Conservation (phyloP, 2,329 filamentous ascomycete species). For the Thyridium curvatum region DNA sequence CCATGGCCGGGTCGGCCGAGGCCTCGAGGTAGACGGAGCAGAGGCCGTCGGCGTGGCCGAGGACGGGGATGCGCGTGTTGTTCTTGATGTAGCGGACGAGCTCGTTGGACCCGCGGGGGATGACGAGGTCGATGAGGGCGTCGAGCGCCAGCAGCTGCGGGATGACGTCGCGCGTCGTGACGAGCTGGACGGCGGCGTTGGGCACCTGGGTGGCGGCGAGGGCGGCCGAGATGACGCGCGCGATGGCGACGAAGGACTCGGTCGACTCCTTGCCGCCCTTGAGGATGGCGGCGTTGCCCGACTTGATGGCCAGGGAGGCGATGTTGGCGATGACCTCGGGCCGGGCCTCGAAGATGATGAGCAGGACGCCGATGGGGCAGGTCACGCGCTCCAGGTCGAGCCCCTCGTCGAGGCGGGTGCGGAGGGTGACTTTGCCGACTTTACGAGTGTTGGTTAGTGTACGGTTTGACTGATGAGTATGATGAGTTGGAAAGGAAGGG, state of each 20-base stretch:
- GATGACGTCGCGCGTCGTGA: conserved; percentile 87
- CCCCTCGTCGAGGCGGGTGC: conserved; percentile 80
- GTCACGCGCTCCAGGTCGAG: conserved; percentile 81
- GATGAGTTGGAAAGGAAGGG: too few species aligned
- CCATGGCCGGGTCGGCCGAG: conserved; percentile 67
- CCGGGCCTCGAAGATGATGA: conserved; percentile 97
- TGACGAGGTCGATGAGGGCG: conserved; percentile 86
- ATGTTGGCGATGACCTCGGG: conserved; percentile 99
- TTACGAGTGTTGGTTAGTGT: conserved; percentile 1
- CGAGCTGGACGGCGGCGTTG: conserved; percentile 82
- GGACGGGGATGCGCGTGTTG: conserved; percentile 87
- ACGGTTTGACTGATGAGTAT: too few species aligned
- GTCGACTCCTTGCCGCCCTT: conserved; percentile 97
- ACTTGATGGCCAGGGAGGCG: conserved; percentile 91
- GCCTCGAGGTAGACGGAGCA: conserved; percentile 81
- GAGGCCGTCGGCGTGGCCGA: conserved; percentile 92
- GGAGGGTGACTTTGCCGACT: conserved; percentile 81
- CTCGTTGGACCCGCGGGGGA: conserved; percentile 86
- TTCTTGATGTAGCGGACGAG: conserved; percentile 86
- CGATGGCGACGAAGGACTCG: conserved; percentile 90
- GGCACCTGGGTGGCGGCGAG: conserved; percentile 70
- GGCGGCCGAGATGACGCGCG: conserved; percentile 73
- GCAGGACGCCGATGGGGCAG: conserved; percentile 92
- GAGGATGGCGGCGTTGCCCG: conserved; percentile 91
- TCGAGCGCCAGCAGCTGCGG: conserved; percentile 82